Base-by-base conservation (phyloP, 306 rosid genomes). In the Rosa multiflora region DNA sequence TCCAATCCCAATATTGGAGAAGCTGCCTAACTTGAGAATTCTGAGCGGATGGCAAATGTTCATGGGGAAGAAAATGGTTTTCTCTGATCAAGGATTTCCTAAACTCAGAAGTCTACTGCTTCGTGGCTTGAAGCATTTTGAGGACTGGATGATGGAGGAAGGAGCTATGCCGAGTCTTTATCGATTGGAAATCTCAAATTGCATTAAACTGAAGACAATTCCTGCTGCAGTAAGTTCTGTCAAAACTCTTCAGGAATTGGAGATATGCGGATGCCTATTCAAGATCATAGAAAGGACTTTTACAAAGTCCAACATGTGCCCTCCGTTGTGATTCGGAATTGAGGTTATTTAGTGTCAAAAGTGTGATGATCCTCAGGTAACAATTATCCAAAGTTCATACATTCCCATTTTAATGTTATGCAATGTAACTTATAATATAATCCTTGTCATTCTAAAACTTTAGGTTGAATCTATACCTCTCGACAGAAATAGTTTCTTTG, bases 1-100 rank as follows among this genome's bases (percentile, higher is more conserved):
- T 23, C 88, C 88, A n/a, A 89, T 87, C 89, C 79, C 67, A 18
- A 78, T 73, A 70, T 58, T 89, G 72, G 91, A 76, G 76, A 83
- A 71, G 81, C 83, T 85, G 67, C 91, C 84, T 10, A 82, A 85
- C 73, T 80, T 89, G 84, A 89, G 74, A 80, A 75, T 79, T 49
- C 53, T 89, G 5, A 82, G 61, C 29, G 81, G 82, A 14, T 83
- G 88, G 89, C 84, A 86, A 13, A 76, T 82, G 84, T 87, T 75
- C 47, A 44, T 49, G 29, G 91, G 91, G 48, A 82, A 86, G 79
- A 74, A 80, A 67, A 87, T 86, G 86, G 78, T 67, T 21, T 87
- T 89, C 81, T 80, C 87, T 8, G 3, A 0, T 13, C 62, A 83
- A 62, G 93, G 91, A 61, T 89, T 89, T 80, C 89, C 87, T 21